These are phyloP conservation scores for Liriodendron chinense DNA, from an alignment of 164 flowering plant genomes.

Conservation along the genomic window DNA sequence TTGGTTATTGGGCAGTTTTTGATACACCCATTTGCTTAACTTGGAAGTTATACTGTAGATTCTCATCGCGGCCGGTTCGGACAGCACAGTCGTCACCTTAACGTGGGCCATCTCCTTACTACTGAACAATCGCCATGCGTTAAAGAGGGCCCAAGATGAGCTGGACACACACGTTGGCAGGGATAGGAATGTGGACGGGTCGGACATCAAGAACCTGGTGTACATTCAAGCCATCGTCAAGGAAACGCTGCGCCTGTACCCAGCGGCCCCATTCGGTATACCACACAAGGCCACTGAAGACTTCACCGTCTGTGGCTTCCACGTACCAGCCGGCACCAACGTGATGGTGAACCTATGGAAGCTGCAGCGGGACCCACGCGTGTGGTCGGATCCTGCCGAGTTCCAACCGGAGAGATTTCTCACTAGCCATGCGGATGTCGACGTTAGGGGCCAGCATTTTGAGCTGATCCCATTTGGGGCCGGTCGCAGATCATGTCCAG, in stretches of 20 bases:
- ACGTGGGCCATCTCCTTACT: slow-evolving; percentile 30
- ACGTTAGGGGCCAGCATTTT: slow-evolving; percentile 50
- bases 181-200: slow-evolving; percentile 7
- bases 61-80: slow-evolving; percentile 10
- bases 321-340: not conserved
- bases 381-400: slow-evolving; percentile 10
- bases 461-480: slow-evolving; percentile 42
- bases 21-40: too few species aligned
- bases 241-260: slow-evolving; percentile 7
- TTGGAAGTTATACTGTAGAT: slow-evolving; percentile 6
- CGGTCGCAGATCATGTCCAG: slow-evolving; percentile 78
- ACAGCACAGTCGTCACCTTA: slow-evolving; percentile 18
- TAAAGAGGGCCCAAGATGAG: slow-evolving; percentile 9
- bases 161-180: slow-evolving; percentile 10
- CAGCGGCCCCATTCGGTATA: not conserved
- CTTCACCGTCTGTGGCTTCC: slow-evolving; percentile 3
- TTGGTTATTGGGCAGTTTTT: too few species aligned
- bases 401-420: slow-evolving; percentile 16
- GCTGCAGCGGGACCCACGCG: slow-evolving; percentile 9
- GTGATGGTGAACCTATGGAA: slow-evolving; percentile 13
- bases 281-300: slow-evolving; percentile 7
- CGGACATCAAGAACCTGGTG: slow-evolving; percentile 3
- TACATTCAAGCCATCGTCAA: slow-evolving; percentile 14
- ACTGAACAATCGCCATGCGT: slow-evolving; percentile 17
- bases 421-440: not conserved